These are phyloP conservation scores for Syncephalis plumigaleata DNA, from an alignment of 371 early-diverging fungal species.

Conservation along the genomic window DNA sequence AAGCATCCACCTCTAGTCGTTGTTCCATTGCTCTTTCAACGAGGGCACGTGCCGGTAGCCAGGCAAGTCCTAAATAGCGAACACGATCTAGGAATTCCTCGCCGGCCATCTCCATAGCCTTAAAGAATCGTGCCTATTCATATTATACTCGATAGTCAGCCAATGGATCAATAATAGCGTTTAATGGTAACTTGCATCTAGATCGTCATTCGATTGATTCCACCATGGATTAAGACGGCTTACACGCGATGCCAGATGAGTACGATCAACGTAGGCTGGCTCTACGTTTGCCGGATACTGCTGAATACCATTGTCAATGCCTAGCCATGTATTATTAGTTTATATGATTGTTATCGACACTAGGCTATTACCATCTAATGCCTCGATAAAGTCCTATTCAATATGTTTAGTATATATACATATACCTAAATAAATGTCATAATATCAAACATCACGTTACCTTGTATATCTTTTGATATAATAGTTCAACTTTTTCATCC, in stretches of 20 bases:
- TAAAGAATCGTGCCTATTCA: constrained; percentile 30
- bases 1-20: constrained; percentile 38
- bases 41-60: constrained; percentile 80
- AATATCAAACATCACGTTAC: no score
- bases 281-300: constrained; percentile 61
- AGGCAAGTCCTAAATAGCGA: constrained; percentile 41
- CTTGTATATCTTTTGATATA: constrained; percentile 70
- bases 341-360: constrained; percentile 2
- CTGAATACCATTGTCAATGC: constrained; percentile 84
- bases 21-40: constrained; percentile 48
- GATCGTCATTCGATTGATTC: constrained; percentile 62
- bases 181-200: constrained; percentile 23
- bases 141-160: not conserved
- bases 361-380: constrained; percentile 36
- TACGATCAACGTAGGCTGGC: constrained; percentile 66
- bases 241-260: constrained; percentile 62
- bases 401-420: not conserved
- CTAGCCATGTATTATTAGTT: constrained; percentile 8
- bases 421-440: not conserved
- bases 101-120: constrained; percentile 64
- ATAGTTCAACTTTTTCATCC: constrained; percentile 31
- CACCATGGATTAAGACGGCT: constrained; percentile 81
- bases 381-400: constrained; percentile 44
- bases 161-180: not conserved
- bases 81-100: constrained; percentile 49